These are phyloP conservation scores for Medicago truncatula DNA, from an alignment of 306 rosid genomes.

Conservation along the genomic window DNA sequence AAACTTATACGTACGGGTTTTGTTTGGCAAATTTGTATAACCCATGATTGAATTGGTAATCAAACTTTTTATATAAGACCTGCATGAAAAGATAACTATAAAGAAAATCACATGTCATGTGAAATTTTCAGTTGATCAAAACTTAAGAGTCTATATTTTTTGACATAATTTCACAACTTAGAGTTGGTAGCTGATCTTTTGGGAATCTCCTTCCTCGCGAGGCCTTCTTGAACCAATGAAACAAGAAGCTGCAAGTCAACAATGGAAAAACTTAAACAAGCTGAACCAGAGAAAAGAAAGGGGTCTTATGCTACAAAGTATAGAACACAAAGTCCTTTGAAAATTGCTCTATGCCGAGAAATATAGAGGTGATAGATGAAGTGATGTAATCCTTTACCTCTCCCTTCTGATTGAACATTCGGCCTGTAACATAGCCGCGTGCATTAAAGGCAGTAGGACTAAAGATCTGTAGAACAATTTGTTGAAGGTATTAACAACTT, in stretches of 20 bases:
- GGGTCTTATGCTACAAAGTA: constrained; percentile 12
- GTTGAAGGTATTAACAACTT: constrained; percentile 38
- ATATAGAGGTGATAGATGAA: constrained; percentile 1
- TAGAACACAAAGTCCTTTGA: not conserved
- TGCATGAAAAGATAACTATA: not conserved
- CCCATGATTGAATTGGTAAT: not conserved
- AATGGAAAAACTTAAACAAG: constrained; percentile 25
- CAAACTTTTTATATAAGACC: not conserved
- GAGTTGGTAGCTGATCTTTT: constrained; percentile 50
- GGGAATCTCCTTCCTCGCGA: constrained; percentile 50
- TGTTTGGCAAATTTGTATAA: not conserved
- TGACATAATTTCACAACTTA: constrained; percentile 55
- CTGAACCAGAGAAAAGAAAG: constrained; percentile 23
- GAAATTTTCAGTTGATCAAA: constrained; percentile 52
- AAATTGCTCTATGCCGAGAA: constrained; percentile 16
- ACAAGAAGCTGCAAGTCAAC: constrained; percentile 54
- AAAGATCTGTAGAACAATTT: constrained; percentile 55
- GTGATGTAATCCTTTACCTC: constrained; percentile 63
- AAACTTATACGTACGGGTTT: too few species aligned
- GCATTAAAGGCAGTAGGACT: constrained; percentile 65
- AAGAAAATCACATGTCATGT: constrained; percentile 17
- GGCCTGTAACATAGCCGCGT: constrained; percentile 71
- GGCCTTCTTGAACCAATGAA: constrained; percentile 84
- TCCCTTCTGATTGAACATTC: constrained; percentile 86
- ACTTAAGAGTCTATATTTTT: constrained; percentile 19